These are phyloP conservation scores for Eucalyptus tenuipes DNA, from an alignment of 345 rosid species.

Conservation along the genomic window DNA sequence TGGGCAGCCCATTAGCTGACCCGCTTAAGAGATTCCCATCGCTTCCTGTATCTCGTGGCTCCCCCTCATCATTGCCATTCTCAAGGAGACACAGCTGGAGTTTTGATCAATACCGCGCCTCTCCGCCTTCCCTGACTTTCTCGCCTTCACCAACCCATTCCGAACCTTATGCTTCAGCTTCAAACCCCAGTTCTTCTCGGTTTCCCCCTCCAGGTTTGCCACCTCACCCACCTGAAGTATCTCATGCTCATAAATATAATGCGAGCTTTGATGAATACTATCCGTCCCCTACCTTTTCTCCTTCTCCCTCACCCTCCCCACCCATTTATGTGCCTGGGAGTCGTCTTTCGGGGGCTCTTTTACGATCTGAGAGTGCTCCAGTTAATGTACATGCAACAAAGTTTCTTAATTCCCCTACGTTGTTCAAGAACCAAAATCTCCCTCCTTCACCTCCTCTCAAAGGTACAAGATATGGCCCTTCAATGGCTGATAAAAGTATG, in stretches of 20 bases:
- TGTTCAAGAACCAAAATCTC: constrained; percentile 28
- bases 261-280: constrained; percentile 35
- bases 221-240: constrained; percentile 52
- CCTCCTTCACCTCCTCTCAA: constrained; percentile 54
- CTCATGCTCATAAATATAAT: constrained; percentile 30
- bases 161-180: constrained; percentile 43
- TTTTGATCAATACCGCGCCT: constrained; percentile 49
- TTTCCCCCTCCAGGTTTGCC: constrained; percentile 27
- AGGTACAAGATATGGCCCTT: constrained; percentile 22
- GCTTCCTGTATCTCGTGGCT: constrained; percentile 57
- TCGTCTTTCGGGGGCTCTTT: constrained; percentile 22
- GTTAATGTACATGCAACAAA: constrained; percentile 37
- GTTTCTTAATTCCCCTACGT: constrained; percentile 24
- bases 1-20: constrained; percentile 94
- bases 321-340: constrained; percentile 40
- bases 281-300: constrained; percentile 55
- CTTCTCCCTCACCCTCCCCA: constrained; percentile 62
- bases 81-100: constrained; percentile 90
- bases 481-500: constrained; percentile 22
- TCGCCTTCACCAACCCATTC: constrained; percentile 83
- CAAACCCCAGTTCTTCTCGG: constrained; percentile 35
- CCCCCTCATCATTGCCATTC: constrained; percentile 74
- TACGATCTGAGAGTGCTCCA: constrained; percentile 86
- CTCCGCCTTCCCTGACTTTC: constrained; percentile 55
- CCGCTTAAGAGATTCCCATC: constrained; percentile 76